Evolutionary conservation across 441 rosid genomes (phyloP).

Genomic region (Lepidium campestre): DNA sequence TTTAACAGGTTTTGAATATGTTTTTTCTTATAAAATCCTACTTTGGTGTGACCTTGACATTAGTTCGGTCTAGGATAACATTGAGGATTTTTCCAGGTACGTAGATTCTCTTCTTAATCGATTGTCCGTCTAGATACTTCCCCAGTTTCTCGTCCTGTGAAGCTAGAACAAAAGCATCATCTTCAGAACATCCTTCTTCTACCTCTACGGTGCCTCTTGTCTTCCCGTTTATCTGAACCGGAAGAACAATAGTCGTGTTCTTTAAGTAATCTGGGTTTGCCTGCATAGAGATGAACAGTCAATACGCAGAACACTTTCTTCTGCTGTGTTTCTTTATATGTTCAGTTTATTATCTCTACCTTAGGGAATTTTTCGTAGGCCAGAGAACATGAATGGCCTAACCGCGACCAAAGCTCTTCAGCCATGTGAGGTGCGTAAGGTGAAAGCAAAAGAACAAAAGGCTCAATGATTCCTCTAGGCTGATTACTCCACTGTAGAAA

Average conservation of each 20-base stretch:
- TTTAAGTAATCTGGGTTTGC: slow-evolving; percentile 62
- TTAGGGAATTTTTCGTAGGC: slow-evolving; percentile 67
- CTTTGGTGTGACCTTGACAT: slow-evolving; percentile 41
- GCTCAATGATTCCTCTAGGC: slow-evolving; percentile 60
- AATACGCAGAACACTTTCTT: not conserved
- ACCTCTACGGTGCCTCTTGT: slow-evolving; percentile 85
- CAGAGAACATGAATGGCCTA: slow-evolving; percentile 62
- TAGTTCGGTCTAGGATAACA: slow-evolving; percentile 59
- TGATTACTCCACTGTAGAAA: slow-evolving; percentile 70
- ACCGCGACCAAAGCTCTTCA: slow-evolving; percentile 91
- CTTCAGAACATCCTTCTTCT: slow-evolving; percentile 83
- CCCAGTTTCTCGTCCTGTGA: slow-evolving; percentile 55
- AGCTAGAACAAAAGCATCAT: slow-evolving; percentile 67
- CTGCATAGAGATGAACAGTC: slow-evolving; percentile 38
- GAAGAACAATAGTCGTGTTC: slow-evolving; percentile 57
- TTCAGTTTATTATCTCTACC: slow-evolving; percentile 34
- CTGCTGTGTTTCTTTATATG: not conserved
- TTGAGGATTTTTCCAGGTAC: slow-evolving; percentile 90
- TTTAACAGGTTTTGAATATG: slow-evolving; percentile 1
- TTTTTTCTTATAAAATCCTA: not conserved
- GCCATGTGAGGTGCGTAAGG: slow-evolving; percentile 97
- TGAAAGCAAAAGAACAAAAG: slow-evolving; percentile 70
- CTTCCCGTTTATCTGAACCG: slow-evolving; percentile 96
- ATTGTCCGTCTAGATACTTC: slow-evolving; percentile 57
- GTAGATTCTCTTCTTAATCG: slow-evolving; percentile 67